Conservation (phyloP, 2,329 filamentous ascomycete genomes). For the Penicillium sp. region DNA sequence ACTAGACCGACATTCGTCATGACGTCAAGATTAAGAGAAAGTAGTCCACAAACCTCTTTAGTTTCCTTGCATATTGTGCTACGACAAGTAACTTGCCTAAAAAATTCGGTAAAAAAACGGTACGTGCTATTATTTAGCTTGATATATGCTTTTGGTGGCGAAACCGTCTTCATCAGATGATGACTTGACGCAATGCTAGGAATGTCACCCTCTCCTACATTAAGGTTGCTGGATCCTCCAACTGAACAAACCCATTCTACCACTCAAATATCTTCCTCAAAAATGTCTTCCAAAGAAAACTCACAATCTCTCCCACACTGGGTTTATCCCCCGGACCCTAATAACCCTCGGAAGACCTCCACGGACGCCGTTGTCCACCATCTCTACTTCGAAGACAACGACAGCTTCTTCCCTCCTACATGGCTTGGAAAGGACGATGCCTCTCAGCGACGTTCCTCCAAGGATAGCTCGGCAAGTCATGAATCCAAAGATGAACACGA, state of each 20-base stretch:
- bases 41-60: no score
- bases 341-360: not conserved
- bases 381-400: conserved; percentile 38
- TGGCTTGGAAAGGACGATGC: conserved; percentile 25
- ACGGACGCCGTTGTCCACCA: conserved; percentile 30
- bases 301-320: not conserved
- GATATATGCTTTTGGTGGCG: not conserved
- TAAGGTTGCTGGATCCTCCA: not conserved
- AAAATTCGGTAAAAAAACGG: not conserved
- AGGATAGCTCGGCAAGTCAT: conserved; percentile 6
- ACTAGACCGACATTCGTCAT: no score
- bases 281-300: not conserved
- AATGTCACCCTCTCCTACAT: not conserved
- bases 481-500: not conserved
- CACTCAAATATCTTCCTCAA: not conserved
- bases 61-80: no score
- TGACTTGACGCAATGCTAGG: not conserved
- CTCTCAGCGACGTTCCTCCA: conserved; percentile 7
- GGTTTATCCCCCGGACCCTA: not conserved
- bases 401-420: conserved; percentile 34
- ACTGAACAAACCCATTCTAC: not conserved
- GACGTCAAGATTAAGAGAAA: no score
- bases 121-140: not conserved
- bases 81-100: no score
- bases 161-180: not conserved